Evolutionary conservation across 768 basidiomycete genomes (phyloP).

Genomic region (Suillus plorans): DNA sequence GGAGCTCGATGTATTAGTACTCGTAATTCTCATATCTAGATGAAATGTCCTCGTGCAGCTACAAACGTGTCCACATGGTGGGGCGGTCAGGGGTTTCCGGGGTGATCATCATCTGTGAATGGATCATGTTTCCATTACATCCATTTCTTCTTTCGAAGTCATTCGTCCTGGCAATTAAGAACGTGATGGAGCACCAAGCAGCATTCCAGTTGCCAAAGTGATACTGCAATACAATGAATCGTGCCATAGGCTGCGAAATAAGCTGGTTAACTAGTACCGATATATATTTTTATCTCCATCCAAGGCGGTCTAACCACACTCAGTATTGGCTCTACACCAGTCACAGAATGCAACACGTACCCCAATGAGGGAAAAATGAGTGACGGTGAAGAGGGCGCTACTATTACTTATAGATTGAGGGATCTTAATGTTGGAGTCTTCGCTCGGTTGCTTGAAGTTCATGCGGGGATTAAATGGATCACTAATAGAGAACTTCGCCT

Average conservation of each 20-base stretch:
- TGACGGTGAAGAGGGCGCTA: background rate
- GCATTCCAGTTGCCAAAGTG: background rate
- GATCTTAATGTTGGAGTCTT: conserved; percentile 1
- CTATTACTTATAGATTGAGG: background rate
- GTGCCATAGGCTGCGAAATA: background rate
- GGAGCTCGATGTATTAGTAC: background rate
- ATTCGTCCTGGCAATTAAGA: background rate
- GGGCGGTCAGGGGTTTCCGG: background rate
- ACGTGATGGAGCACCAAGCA: background rate
- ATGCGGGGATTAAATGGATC: conserved; percentile 26
- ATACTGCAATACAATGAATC: background rate
- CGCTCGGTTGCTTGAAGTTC: background rate
- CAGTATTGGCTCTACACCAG: background rate
- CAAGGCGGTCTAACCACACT: conserved; percentile 1
- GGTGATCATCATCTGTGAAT: background rate
- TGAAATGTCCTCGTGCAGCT: background rate
- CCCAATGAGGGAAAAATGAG: background rate
- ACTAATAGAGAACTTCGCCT: conserved; percentile 29
- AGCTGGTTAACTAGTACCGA: background rate
- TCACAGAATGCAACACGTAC: background rate
- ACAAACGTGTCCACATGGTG: background rate
- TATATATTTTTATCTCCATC: conserved; percentile 2
- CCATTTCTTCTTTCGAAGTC: background rate
- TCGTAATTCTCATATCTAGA: background rate
- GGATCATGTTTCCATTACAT: background rate